Base-by-base conservation (phyloP, 805 yeast genomes). In the Lipomyces sp. region DNA sequence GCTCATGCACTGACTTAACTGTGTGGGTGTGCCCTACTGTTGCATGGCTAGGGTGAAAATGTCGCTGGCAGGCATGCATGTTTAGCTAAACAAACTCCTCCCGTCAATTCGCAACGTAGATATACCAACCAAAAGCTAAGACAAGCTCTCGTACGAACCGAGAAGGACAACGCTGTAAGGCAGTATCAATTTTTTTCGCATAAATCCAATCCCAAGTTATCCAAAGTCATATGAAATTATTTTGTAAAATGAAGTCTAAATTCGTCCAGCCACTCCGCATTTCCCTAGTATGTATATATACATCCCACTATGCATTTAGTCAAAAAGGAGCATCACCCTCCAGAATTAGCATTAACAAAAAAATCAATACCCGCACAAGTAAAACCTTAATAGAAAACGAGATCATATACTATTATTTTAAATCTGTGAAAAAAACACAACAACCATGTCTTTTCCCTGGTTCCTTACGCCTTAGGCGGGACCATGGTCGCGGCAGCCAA, bases 401-500 rank as follows among this genome's bases (percentile, higher is more conserved):
- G 58, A 34, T 32, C 42, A 24, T 33, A 29, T 32, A 55, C 58
- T 18, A 54, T 33, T 8, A 54, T 30, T 30, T 60, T 53, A 24
- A 24, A 18, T 60, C 37, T 18, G 34, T 24, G n/a, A n/a, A n/a
- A 48, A 53, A 39, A 53, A 56, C 39, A 56, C 29, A 7, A 57
- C 54, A 29, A 35, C n/a, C 11, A 33, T 63, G 48, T n/a, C 42
- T 37, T 37, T 3, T 0, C 18, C 48, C 48, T 5, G 13, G 15
- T 42, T 42, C 8, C 24, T 60, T 62, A 67, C 24, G 71, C 67
- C 69, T 68, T 68, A 63, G 69, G 55, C 58, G 53, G 65, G 51
- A 66, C 68, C 56, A 64, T 56, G 34, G 74, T 84, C 57, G 88
- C 87, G 55, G 90, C 89, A 68, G 83, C 83, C 71, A 87, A 81